Evolutionary conservation across 345 rosid species (phyloP), one percentile per base, ranked within the genome.

Genomic region (Conringia planisiliqua): DNA sequence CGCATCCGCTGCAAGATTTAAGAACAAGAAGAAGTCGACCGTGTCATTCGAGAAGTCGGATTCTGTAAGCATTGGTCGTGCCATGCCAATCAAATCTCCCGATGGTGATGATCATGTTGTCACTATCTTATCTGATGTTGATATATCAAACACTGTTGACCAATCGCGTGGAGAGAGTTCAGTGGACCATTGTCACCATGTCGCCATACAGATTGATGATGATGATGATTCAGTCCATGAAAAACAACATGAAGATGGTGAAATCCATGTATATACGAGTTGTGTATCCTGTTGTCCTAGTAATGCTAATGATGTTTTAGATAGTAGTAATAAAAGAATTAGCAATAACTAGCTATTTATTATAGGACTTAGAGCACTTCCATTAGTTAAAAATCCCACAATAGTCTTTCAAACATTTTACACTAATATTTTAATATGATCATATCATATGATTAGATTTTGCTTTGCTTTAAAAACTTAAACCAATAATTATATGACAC

Each of bases 1-100:
- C 24, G 85, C 90, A 22, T 76, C 86, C 1, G 73, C 62, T n/a
- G 92, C 94, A 2, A 58, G 70, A 3, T 88, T 92, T 63, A 60
- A 79, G 63, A 78, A 39, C 32, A 78, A 72, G 4, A n/a, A 38
- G 58, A 83, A 84, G 14, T 14, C 80, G 3, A 48, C 71, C 16
- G 57, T 29, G 33, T 75, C 71, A 32, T 71, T 78, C 1, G 80
- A 76, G 27, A 84, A 78, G 50, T 63, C 78, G 2, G 40, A 44
- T 24, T 11, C 68, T 12, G 32, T 7, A 64, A 54, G 60, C 52
- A 70, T 5, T 10, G 38, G 14, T 17, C 58, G 20, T 52, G 56
- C 26, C 32, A 12, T n/a, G 40, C 57, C 75, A 69, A 27, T 13
- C 44, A 70, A 55, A 17, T 46, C 62, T 35, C 48, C 36, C 22